phyloP scores from a whole-genome alignment of 2,329 filamentous ascomycete genomes.

The Colletotrichum trifolii region DNA sequence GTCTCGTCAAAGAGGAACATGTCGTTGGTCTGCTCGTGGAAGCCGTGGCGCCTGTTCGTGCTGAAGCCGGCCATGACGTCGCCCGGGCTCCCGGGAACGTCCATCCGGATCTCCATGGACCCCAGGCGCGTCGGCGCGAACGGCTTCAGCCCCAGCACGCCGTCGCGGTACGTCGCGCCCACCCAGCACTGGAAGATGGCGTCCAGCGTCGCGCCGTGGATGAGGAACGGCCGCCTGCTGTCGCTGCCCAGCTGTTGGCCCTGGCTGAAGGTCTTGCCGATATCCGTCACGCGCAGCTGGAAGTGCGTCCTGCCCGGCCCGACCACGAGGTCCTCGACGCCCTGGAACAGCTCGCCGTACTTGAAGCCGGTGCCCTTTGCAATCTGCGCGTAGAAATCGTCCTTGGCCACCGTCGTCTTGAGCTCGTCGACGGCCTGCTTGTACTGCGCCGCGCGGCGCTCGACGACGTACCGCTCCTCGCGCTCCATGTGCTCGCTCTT shows the following conservation, averaged over 20 bases:
- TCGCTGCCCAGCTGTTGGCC: background rate
- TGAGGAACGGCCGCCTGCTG: conserved; percentile 3
- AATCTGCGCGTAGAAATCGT: conserved; percentile 8
- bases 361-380: background rate
- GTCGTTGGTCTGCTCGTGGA: conserved; percentile 4
- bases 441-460: conserved; percentile 1
- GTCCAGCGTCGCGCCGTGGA: conserved; percentile 4
- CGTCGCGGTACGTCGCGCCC: background rate
- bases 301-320: conserved; percentile 8
- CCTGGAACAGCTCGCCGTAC: conserved; percentile 5
- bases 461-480: conserved; percentile 1
- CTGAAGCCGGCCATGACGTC: background rate
- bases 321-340: conserved; percentile 1
- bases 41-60: background rate
- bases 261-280: conserved; percentile 5
- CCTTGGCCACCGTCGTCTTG: background rate
- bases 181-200: conserved; percentile 1
- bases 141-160: background rate
- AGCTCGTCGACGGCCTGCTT: background rate
- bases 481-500: conserved; percentile 12
- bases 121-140: conserved; percentile 9
- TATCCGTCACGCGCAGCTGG: background rate
- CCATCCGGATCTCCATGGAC: background rate
- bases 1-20: conserved; percentile 5
- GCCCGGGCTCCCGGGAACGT: background rate